Evolutionary conservation across 371 early-diverging fungal species (phyloP), one percentile per base, ranked within the genome.

Genomic region (Funneliformis caledonium): DNA sequence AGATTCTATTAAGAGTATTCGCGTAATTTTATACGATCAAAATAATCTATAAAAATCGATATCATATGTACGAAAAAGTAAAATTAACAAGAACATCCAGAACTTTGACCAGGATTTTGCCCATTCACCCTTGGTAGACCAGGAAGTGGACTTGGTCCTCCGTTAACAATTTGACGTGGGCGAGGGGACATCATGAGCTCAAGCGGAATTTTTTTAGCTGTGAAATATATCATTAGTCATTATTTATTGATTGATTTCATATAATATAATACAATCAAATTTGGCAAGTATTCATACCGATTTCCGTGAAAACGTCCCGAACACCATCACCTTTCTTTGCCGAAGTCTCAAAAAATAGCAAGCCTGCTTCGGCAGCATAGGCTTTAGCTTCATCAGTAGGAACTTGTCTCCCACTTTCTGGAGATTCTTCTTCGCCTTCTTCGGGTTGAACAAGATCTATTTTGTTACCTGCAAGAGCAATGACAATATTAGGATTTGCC

Each of bases 401-500:
- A 16, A 94, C 93, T 73, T 92, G 88, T 80, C 93, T 87, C 11
- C 67, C 67, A 47, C 50, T 48, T 31, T 86, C 79, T 0, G 83
- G 67, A 50, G 82, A 81, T 42, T 84, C 84, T 9, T 87, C 88
- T 22, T 84, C 86, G 4, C 85, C 82, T 22, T 83, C 81, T 7
- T 87, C 86, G 26, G 83, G 84, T 52, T 84, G 84, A 56, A 88
- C 94, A 81, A 98, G 84, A 85, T 98, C 98, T 65, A 90, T 88
- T 87, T 98, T 98, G 88, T 98, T 98, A 75, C 97, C 99, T 62
- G 97, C 98, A 79, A 99, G 88, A 12, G 98, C 97, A 88, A 97
- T 97, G 76, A 99, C 96, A 82, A 97, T 99, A 84, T 93, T 94
- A 72, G 96, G 95, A 86, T 95, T 98, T 60, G 97, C 97, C 84